A percentile compares a stretch with the other conserved stretches of the same genome.
These are phyloP conservation scores for Sclerotinia borealis DNA, from an alignment of 2,329 filamentous ascomycete genomes.

Conservation along the genomic window DNA sequence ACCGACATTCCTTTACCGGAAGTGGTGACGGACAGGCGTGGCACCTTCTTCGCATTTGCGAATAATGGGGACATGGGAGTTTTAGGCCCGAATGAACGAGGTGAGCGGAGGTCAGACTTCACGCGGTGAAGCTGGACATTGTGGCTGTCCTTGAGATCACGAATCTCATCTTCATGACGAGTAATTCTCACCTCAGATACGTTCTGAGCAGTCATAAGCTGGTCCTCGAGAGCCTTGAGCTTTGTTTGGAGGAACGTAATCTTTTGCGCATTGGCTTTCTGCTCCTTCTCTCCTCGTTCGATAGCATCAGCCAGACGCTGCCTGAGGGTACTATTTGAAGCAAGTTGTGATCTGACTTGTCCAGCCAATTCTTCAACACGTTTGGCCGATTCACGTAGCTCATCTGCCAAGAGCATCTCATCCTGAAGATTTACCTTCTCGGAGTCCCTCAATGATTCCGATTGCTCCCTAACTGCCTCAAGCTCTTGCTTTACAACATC, in stretches of 20 bases:
- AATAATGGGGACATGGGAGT: slow-evolving; percentile 59
- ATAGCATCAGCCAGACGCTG: slow-evolving; percentile 74
- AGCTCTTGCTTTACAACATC: slow-evolving; percentile 65
- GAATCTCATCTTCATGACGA: slow-evolving; percentile 81
- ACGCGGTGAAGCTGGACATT: slow-evolving; percentile 71
- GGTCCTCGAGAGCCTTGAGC: slow-evolving; percentile 77
- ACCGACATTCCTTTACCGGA: slow-evolving; percentile 55
- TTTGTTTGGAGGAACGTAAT: slow-evolving; percentile 80
- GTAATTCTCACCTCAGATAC: slow-evolving; percentile 78
- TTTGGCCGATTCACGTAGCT: slow-evolving; percentile 66
- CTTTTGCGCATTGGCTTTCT: slow-evolving; percentile 70
- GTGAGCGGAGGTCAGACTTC: slow-evolving; percentile 47
- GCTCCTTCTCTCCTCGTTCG: slow-evolving; percentile 74
- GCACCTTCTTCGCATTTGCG: slow-evolving; percentile 43
- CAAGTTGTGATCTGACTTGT: slow-evolving; percentile 74
- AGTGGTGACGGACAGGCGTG: slow-evolving; percentile 44
- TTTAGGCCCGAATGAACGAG: slow-evolving; percentile 49
- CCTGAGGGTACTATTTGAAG: slow-evolving; percentile 70
- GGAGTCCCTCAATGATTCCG: slow-evolving; percentile 49
- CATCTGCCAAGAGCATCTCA: slow-evolving; percentile 59
- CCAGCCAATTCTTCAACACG: slow-evolving; percentile 74
- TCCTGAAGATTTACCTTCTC: slow-evolving; percentile 52
- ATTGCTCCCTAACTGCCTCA: slow-evolving; percentile 53
- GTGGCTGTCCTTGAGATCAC: slow-evolving; percentile 68
- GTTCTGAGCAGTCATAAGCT: slow-evolving; percentile 74